A percentile compares a stretch with the other conserved stretches of the same genome.
These are phyloP conservation scores for Metschnikowia corniflorae DNA, from an alignment of 805 yeast genomes.

Conservation along the genomic window DNA sequence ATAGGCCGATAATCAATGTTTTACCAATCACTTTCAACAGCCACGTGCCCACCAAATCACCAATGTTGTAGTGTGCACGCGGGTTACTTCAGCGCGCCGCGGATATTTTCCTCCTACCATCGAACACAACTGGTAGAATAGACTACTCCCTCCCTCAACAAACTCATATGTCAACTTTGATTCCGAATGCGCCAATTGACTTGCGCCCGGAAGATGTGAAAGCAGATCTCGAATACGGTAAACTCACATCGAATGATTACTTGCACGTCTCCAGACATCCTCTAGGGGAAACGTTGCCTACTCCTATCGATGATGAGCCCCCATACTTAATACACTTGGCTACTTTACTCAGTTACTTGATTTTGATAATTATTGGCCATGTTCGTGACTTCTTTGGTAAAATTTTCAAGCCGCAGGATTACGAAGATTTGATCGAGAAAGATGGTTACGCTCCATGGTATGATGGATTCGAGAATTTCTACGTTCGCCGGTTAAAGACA, in stretches of 20 bases:
- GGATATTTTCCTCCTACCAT: too few species aligned
- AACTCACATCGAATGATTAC: slow-evolving; percentile 59
- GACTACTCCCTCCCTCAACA: too few species aligned
- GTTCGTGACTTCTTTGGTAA: slow-evolving; percentile 84
- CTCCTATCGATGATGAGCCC: slow-evolving; percentile 78
- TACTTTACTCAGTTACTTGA: slow-evolving; percentile 81
- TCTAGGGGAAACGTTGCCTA: slow-evolving; percentile 53
- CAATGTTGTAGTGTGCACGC: background rate
- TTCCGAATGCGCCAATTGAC: slow-evolving; percentile 41
- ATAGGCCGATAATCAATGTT: background rate
- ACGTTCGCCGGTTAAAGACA: slow-evolving; percentile 84
- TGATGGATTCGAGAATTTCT: slow-evolving; percentile 89
- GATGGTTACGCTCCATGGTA: slow-evolving; percentile 97
- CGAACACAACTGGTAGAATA: too few species aligned
- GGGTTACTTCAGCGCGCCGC: too few species aligned
- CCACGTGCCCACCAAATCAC: too few species aligned
- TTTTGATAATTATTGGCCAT: slow-evolving; percentile 85
- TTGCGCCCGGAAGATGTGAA: slow-evolving; percentile 27
- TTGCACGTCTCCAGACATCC: slow-evolving; percentile 60
- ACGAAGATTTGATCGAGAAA: slow-evolving; percentile 63
- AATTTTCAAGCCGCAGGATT: slow-evolving; percentile 61
- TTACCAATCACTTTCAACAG: too few species aligned
- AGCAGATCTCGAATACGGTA: slow-evolving; percentile 69
- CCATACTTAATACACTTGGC: slow-evolving; percentile 74
- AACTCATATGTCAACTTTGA: slow-evolving; percentile 19